Conservation (phyloP, 2,329 filamentous ascomycete genomes). For the Penicillium sclerotigenum region DNA sequence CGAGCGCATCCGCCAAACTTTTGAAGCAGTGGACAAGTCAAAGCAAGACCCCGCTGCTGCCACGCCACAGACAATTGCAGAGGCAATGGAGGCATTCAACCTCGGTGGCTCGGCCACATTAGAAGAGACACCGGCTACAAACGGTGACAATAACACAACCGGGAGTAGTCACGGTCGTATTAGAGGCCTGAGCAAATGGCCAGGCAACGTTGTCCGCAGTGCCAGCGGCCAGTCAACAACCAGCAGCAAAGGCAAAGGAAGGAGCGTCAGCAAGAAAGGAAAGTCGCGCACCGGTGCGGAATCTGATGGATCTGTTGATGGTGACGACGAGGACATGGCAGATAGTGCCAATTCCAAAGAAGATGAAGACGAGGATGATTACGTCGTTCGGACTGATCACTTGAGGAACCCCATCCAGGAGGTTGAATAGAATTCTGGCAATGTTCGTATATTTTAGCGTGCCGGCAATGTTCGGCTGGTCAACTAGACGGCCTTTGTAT, state of each 20-base stretch:
- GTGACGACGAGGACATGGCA: conserved; percentile 26
- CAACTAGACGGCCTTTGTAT: conserved; percentile 2
- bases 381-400: conserved; percentile 6
- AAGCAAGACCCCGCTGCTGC: conserved; percentile 32
- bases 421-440: conserved; percentile 1
- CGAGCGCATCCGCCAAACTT: conserved; percentile 74
- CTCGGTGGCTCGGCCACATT: conserved; percentile 16
- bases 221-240: conserved; percentile 30
- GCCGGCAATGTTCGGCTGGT: not conserved
- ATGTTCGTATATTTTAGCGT: not conserved
- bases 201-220: conserved; percentile 26
- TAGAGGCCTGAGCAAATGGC: conserved; percentile 35
- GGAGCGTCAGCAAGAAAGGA: conserved; percentile 32
- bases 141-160: conserved; percentile 23
- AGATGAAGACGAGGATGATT: conserved; percentile 27
- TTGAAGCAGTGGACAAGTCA: conserved; percentile 62
- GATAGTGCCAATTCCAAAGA: conserved; percentile 21
- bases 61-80: conserved; percentile 36
- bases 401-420: not conserved
- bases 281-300: conserved; percentile 37
- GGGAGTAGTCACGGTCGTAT: conserved; percentile 23
- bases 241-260: conserved; percentile 30
- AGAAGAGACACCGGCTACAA: conserved; percentile 24
- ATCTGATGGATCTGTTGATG: conserved; percentile 33
- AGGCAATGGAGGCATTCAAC: conserved; percentile 38